A percentile compares a stretch with the other conserved stretches of the same genome.
These are phyloP conservation scores for Botrytis medusae DNA, from an alignment of 2,329 filamentous ascomycete genomes.

Conservation along the genomic window DNA sequence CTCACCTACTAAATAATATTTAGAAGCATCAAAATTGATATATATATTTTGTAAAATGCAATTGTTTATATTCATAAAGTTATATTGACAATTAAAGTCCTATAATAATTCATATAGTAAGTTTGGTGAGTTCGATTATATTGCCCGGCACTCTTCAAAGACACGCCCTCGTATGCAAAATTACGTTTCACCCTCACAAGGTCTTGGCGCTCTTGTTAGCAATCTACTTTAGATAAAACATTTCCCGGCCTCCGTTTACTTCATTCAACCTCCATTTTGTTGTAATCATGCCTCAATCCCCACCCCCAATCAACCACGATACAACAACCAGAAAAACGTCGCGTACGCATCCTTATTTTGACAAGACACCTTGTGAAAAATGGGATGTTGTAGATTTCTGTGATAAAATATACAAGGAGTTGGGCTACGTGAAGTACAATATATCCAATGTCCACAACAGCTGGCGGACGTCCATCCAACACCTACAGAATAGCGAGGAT, in stretches of 20 bases:
- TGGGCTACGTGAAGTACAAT: neutral
- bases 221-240: neutral
- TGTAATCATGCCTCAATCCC: neutral
- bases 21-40: too few relatives aligned
- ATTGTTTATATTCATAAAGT: too few relatives aligned
- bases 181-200: neutral
- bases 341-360: neutral
- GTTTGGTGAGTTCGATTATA: too few relatives aligned
- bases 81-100: too few relatives aligned
- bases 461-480: neutral
- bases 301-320: neutral
- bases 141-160: too few relatives aligned
- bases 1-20: too few relatives aligned
- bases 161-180: neutral
- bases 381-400: neutral
- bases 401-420: neutral
- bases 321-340: neutral
- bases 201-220: neutral
- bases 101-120: too few relatives aligned
- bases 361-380: neutral
- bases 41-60: too few relatives aligned
- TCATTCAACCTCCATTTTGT: neutral
- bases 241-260: neutral
- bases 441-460: neutral
- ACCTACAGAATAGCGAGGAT: neutral